These are phyloP conservation scores for Neofusicoccum umdonicola DNA, from an alignment of 2,329 filamentous ascomycete species.

Conservation along the genomic window DNA sequence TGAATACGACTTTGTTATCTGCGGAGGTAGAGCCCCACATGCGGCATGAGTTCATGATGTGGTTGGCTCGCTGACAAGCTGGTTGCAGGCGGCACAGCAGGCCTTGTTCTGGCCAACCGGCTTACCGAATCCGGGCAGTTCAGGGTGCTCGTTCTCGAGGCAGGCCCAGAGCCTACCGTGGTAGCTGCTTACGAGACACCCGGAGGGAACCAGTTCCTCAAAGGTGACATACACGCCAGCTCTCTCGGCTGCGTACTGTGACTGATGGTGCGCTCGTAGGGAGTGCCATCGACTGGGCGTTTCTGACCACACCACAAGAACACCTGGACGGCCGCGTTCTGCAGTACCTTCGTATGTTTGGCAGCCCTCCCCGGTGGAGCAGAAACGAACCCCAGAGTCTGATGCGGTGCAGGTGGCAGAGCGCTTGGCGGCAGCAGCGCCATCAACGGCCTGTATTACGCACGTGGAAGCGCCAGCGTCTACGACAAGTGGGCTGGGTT, in stretches of 20 bases:
- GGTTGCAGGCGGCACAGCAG: constrained; percentile 26
- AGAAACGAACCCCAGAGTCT: neutral
- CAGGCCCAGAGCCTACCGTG: constrained; percentile 22
- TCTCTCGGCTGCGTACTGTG: constrained; percentile 1
- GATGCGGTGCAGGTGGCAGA: constrained; percentile 18
- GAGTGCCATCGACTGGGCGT: constrained; percentile 31
- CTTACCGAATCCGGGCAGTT: constrained; percentile 24
- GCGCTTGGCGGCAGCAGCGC: constrained; percentile 30
- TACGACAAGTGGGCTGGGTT: too few species aligned
- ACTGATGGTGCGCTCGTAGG: constrained; percentile 6
- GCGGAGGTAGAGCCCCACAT: constrained; percentile 13
- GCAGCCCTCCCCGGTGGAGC: too few species aligned
- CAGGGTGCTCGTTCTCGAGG: constrained; percentile 27
- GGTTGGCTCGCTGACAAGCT: too few species aligned
- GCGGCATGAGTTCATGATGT: too few species aligned
- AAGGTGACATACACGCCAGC: constrained; percentile 15
- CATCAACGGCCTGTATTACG: constrained; percentile 27
- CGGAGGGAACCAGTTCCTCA: constrained; percentile 29
- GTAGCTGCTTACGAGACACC: constrained; percentile 29
- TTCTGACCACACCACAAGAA: constrained; percentile 26
- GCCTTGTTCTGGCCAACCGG: constrained; percentile 25
- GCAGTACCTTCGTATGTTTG: constrained; percentile 23
- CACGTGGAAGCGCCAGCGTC: constrained; percentile 19
- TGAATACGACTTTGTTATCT: constrained; percentile 21
- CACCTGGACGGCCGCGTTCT: constrained; percentile 25